These are phyloP conservation scores for Penicillium macrosclerotiorum DNA, from an alignment of 495 filamentous ascomycete species.

Conservation along the genomic window DNA sequence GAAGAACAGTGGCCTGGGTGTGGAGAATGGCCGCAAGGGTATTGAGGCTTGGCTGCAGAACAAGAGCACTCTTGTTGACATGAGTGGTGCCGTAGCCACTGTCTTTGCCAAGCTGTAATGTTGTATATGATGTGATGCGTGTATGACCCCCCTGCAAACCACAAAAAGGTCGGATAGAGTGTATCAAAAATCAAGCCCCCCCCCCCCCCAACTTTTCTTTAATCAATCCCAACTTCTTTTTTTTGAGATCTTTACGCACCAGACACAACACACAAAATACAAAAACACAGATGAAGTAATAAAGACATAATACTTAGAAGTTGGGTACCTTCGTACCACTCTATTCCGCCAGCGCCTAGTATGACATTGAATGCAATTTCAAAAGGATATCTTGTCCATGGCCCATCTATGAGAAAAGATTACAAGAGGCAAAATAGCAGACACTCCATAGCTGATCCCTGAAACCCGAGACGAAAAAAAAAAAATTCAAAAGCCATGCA, in stretches of 20 bases:
- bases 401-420: conserved; percentile 11
- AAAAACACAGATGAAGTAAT: no score
- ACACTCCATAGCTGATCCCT: conserved; percentile 16
- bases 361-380: conserved; percentile 15
- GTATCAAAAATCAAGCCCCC: no score
- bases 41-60: conserved; percentile 77
- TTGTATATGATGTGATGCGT: conserved; percentile 7
- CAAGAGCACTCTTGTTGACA: conserved; percentile 80
- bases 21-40: conserved; percentile 68
- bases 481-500: conserved; percentile 14
- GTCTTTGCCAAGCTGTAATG: conserved; percentile 58
- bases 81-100: conserved; percentile 63
- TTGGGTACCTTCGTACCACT: no score
- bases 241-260: no score
- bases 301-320: no score
- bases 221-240: no score
- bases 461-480: conserved; percentile 5
- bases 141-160: conserved; percentile 2
- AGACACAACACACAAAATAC: no score
- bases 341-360: no score
- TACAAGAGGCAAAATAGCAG: conserved; percentile 2
- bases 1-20: conserved; percentile 68
- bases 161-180: not conserved
- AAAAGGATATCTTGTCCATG: conserved; percentile 4
- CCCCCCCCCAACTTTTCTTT: no score